phyloP scores from a whole-genome alignment of 2,329 filamentous ascomycete genomes.

The Trichophyton mentagrophytes region DNA sequence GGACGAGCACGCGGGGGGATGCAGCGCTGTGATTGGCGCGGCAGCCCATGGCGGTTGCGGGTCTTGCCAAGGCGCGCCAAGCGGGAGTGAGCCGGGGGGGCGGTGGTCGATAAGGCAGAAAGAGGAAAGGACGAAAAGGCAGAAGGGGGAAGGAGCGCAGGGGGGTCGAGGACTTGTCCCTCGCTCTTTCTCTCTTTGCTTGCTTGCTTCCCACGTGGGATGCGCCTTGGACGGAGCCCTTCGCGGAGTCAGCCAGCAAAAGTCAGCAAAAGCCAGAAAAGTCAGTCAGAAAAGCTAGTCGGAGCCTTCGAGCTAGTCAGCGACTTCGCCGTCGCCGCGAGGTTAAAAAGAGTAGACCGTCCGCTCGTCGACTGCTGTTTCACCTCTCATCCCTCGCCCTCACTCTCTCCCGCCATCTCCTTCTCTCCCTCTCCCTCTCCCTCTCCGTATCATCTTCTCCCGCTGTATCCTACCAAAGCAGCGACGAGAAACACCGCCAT shows the following conservation, averaged over 20 bases:
- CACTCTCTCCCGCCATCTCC: neutral
- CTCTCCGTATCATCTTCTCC: neutral
- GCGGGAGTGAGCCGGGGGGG: neutral
- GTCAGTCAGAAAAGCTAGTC: neutral
- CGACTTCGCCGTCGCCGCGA: neutral
- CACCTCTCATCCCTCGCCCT: neutral
- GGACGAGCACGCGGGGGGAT: neutral
- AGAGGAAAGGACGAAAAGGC: neutral
- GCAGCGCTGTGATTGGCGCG: neutral
- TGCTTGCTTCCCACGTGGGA: neutral
- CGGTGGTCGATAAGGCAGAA: neutral
- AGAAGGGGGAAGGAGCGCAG: neutral
- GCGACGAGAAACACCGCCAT: conserved; percentile 21
- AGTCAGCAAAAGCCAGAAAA: neutral
- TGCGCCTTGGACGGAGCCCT: neutral
- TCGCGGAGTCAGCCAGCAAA: too few species aligned
- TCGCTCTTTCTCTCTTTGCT: too few species aligned
- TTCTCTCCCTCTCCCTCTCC: neutral
- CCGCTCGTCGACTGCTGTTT: neutral
- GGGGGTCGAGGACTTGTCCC: too few species aligned
- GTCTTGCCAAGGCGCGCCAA: neutral
- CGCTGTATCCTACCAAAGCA: neutral
- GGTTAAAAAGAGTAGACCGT: neutral
- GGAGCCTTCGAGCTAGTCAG: neutral
- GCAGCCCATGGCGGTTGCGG: neutral